phyloP scores from a whole-genome alignment of 2,329 filamentous ascomycete genomes.

The Fusarium guadeloupense region DNA sequence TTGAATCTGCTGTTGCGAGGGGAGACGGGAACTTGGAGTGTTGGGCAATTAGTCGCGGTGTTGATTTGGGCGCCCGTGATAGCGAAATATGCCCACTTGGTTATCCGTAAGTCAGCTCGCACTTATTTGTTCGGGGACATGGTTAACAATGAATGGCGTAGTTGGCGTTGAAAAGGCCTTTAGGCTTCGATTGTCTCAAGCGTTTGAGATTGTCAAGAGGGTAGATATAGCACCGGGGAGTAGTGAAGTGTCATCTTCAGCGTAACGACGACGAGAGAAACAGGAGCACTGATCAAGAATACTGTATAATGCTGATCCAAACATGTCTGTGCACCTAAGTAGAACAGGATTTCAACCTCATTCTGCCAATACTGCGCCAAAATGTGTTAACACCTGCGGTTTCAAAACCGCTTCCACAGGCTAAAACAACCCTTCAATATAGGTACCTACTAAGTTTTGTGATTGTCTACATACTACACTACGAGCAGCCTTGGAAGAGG shows the following conservation, averaged over 20 bases:
- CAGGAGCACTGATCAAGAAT: no score
- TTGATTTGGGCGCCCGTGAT: constrained; percentile 20
- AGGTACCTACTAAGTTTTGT: no score
- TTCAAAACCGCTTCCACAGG: no score
- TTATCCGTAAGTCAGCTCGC: constrained; percentile 7
- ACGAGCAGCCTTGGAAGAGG: no score
- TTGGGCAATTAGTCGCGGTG: constrained; percentile 14
- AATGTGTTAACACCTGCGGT: no score
- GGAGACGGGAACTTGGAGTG: constrained; percentile 8
- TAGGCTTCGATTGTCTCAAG: background rate
- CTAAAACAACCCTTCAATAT: no score
- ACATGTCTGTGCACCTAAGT: no score
- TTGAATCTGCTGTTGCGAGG: background rate
- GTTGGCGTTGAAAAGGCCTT: background rate
- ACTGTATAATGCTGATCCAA: no score
- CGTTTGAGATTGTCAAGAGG: background rate
- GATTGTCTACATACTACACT: no score
- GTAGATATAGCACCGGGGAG: background rate
- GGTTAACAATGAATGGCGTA: background rate
- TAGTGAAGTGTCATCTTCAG: background rate
- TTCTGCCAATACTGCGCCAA: no score
- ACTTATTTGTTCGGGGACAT: background rate
- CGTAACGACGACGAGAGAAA: no score
- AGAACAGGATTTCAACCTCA: no score
- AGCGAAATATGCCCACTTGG: constrained; percentile 15